Base-by-base conservation (phyloP, 2,329 filamentous ascomycete genomes). In the Alternaria infectoria region DNA sequence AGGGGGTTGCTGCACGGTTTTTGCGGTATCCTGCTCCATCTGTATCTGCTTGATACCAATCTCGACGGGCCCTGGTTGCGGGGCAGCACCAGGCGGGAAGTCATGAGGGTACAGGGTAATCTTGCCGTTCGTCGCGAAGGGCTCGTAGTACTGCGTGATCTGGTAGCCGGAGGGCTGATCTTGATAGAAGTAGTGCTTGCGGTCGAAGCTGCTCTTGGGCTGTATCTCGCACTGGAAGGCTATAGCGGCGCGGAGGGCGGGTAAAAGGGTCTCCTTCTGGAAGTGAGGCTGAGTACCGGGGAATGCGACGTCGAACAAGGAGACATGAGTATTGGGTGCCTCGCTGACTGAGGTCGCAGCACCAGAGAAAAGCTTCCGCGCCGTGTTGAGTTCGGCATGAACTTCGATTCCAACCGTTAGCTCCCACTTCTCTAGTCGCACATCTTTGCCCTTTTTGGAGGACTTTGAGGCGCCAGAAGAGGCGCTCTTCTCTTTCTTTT, bases 181-280 rank as follows among this genome's bases (percentile, higher is more conserved):
- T 88, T 96, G 97, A 84, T 97, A 97, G 81, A 99, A 98, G 81
- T 99, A 99, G 80, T 99, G 96, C 79, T 99, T 99, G 67, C 96
- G 87, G 80, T 99, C 96, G 81, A 97, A 99, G 57, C 88, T 88
- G 79, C 93, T 97, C 70, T 88, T 86, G 2, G 81, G 84, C 76
- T 96, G 91, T 56, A 98, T 86, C 2, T 89, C 82, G 80, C 96
- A 98, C 61, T 90, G 88, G 47, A 99, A 84, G 0, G 93, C 93
- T 54, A 97, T 83, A 0, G 96, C 95, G 17, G 95, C 95, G 64
- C 96, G 89, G 15, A 99, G 77, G n/a, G 96, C 96, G 5, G 96
- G 96, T 40, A 98, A 86, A 11, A 99, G 83, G 0, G 92, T 93
- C 64, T 91, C 91, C 28, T 85, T 86, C 81, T 98, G 94, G 74